phyloP scores from a whole-genome alignment of 2,329 filamentous ascomycete genomes.

The Fusarium sp. region DNA sequence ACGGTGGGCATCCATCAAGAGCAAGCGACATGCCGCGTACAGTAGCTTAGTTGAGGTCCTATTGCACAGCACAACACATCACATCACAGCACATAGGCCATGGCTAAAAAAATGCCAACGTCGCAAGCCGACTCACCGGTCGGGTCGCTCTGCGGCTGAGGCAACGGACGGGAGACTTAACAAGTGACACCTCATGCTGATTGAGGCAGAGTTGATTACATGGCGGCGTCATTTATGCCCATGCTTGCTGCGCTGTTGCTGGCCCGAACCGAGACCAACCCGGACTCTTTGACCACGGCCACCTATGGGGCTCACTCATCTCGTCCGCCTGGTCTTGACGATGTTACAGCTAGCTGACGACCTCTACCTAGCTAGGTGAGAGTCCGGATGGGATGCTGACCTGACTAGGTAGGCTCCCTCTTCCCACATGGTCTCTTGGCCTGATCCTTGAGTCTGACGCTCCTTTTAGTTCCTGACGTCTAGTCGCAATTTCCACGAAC shows the following conservation, averaged over 20 bases:
- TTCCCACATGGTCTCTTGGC: slow-evolving; percentile 41
- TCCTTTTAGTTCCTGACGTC: slow-evolving; percentile 21
- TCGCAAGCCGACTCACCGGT: background rate
- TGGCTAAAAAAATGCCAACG: background rate
- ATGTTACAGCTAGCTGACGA: slow-evolving; percentile 3
- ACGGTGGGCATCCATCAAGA: background rate
- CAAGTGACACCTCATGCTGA: slow-evolving; percentile 3
- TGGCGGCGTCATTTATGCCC: background rate
- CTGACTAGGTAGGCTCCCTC: background rate
- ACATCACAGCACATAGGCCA: background rate
- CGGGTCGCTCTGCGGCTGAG: slow-evolving; percentile 6
- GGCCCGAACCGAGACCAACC: background rate
- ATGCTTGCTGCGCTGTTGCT: background rate
- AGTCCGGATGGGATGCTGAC: background rate
- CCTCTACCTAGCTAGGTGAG: background rate
- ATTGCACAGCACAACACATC: background rate
- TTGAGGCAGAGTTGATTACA: background rate
- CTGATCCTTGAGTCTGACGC: slow-evolving; percentile 26
- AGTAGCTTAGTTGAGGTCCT: background rate
- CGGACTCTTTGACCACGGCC: background rate
- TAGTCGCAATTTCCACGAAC: slow-evolving; percentile 41
- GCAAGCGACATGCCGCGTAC: background rate
- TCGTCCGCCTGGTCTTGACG: slow-evolving; percentile 4
- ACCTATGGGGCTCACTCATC: slow-evolving; percentile 1
- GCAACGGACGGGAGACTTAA: background rate